A percentile compares a stretch with the other conserved stretches of the same genome.
These are phyloP conservation scores for Nepenthes gracilis DNA, from an alignment of 148 eudicot species.

Conservation along the genomic window DNA sequence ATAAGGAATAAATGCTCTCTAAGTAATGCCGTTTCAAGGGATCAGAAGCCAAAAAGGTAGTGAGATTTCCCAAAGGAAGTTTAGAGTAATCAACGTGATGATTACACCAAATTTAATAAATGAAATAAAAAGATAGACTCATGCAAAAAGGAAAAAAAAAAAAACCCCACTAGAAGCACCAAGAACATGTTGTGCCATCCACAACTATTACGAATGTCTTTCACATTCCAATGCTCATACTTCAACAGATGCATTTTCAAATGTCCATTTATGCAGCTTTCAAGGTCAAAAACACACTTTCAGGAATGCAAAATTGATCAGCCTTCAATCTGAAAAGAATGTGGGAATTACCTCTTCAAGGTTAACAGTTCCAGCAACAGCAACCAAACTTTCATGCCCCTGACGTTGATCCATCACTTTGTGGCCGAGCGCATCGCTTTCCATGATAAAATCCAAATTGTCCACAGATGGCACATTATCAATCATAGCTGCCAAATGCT, in stretches of 20 bases:
- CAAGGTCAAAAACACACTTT: background rate
- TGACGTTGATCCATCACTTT: conserved; percentile 94
- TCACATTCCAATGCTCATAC: too few relatives aligned
- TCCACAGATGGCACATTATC: conserved; percentile 95
- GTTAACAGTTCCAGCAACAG: conserved; percentile 83
- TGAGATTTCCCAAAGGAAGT: too few relatives aligned
- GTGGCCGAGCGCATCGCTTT: conserved; percentile 96
- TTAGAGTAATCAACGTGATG: too few relatives aligned
- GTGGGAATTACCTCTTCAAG: conserved; percentile 75
- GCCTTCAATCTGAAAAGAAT: background rate
- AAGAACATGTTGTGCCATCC: too few relatives aligned
- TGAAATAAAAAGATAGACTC: too few relatives aligned
- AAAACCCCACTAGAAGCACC: too few relatives aligned
- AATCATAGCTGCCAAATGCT: conserved; percentile 97
- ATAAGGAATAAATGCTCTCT: too few relatives aligned
- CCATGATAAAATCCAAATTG: conserved; percentile 92
- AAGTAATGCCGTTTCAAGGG: too few relatives aligned
- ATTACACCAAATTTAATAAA: too few relatives aligned
- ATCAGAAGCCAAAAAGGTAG: too few relatives aligned
- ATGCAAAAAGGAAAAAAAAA: too few relatives aligned
- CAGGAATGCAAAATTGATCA: background rate
- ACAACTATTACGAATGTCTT: too few relatives aligned
- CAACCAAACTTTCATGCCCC: conserved; percentile 89
- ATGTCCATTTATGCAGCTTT: background rate
- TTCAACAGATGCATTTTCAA: background rate